Percentiles rank a stretch among this genome's conserved stretches.
Evolutionary conservation across 2,329 filamentous ascomycete species (phyloP).

Genomic region (Ophiostoma himal-ulmi): DNA sequence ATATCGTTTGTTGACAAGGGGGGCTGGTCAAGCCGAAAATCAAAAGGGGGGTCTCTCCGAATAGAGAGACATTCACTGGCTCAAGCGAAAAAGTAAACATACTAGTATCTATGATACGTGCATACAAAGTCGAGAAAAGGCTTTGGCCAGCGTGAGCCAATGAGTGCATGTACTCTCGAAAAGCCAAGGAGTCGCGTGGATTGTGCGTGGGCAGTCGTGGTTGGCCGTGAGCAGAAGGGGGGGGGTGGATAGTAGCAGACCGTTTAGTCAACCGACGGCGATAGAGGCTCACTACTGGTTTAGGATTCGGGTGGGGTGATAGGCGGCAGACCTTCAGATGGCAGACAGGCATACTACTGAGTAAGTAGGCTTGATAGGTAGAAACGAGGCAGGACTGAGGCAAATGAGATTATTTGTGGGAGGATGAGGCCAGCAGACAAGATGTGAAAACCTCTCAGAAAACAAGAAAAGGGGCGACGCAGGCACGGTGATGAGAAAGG

Average conservation of each 20-base stretch:
- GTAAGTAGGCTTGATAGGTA: too few relatives aligned
- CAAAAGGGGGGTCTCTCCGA: constrained; percentile 4
- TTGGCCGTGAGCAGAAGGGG: constrained; percentile 17
- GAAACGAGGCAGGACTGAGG: neutral
- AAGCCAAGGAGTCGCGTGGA: constrained; percentile 10
- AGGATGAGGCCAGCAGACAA: neutral
- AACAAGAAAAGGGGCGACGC: neutral
- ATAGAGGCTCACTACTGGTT: neutral
- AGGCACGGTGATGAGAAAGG: neutral
- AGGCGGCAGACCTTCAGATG: neutral
- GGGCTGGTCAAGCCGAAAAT: neutral
- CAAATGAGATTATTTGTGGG: neutral
- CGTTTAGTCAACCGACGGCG: constrained; percentile 10
- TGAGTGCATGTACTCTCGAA: constrained; percentile 2
- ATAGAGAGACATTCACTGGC: neutral
- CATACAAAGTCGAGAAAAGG: constrained; percentile 8
- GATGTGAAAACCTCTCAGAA: neutral
- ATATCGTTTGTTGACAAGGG: constrained; percentile 6
- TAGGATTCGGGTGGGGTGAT: neutral
- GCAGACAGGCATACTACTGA: too few relatives aligned
- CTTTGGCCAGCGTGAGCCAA: constrained; percentile 3
- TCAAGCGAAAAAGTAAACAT: neutral
- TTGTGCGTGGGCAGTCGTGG: constrained; percentile 18
- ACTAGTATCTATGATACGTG: neutral
- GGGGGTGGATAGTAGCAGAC: neutral